phyloP scores from a whole-genome alignment of 1,284 basidiomycete species.

The Ustilago vetiveriae region DNA sequence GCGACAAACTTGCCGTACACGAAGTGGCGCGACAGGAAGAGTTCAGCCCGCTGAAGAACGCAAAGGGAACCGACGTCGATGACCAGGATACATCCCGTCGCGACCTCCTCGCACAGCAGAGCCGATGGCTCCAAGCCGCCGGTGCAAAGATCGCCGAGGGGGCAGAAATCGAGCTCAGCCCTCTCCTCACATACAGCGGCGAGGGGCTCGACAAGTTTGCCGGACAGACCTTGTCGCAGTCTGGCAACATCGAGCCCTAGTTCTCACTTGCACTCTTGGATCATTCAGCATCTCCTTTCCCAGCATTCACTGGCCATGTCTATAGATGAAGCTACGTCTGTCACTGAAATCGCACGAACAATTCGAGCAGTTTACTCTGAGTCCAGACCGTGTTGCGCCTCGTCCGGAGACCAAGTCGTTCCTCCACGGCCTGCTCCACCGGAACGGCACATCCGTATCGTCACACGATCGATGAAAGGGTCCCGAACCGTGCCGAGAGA shows the following conservation, averaged over 20 bases:
- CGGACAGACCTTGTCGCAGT: conserved; percentile 76
- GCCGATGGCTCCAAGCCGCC: conserved; percentile 80
- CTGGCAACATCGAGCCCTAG: conserved; percentile 47
- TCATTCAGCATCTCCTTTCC: background rate
- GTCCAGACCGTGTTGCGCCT: too few relatives aligned
- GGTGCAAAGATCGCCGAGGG: conserved; percentile 78
- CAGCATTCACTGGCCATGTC: too few relatives aligned
- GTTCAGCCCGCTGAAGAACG: conserved; percentile 97
- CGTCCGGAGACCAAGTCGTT: too few relatives aligned
- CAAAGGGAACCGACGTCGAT: conserved; percentile 91
- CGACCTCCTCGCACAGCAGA: conserved; percentile 90
- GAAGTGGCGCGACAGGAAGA: conserved; percentile 89
- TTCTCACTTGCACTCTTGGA: background rate
- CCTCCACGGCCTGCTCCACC: too few relatives aligned
- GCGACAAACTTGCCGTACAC: conserved; percentile 77
- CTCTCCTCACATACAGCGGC: conserved; percentile 86
- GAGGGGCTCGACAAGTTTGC: conserved; percentile 84
- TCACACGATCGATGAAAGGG: conserved; percentile 6
- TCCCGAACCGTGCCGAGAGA: conserved; percentile 36
- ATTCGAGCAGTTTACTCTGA: too few relatives aligned
- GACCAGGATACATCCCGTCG: conserved; percentile 87
- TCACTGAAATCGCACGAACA: too few relatives aligned
- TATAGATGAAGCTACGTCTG: too few relatives aligned
- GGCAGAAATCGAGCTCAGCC: conserved; percentile 89
- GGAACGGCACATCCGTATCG: too few relatives aligned